These are phyloP conservation scores for Hygrophoropsis aurantiaca DNA, from an alignment of 768 basidiomycete species.

Conservation along the genomic window DNA sequence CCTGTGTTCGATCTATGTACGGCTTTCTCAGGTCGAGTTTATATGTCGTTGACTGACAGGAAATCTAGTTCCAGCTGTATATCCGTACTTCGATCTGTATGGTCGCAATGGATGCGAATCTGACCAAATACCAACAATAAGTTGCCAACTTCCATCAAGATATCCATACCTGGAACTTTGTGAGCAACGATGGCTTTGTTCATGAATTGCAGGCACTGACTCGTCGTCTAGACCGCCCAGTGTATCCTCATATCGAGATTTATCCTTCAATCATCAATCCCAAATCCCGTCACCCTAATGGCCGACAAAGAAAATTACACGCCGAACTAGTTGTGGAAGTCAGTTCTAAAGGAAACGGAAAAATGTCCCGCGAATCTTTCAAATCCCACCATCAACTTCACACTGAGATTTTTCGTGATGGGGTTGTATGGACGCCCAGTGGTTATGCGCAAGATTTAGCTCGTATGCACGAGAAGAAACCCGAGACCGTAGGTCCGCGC, in stretches of 20 bases:
- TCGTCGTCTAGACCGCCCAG: conserved; percentile 13
- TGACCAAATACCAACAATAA: no score
- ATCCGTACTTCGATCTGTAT: conserved; percentile 27
- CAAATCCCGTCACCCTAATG: conserved; percentile 1
- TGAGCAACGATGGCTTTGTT: conserved; percentile 2
- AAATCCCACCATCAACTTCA: conserved; percentile 39
- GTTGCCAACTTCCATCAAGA: neutral
- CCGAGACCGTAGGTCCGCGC: conserved; percentile 1
- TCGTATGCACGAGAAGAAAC: neutral
- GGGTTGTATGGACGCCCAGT: conserved; percentile 28
- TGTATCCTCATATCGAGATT: conserved; percentile 22
- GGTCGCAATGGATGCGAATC: neutral
- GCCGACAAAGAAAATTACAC: conserved; percentile 19
- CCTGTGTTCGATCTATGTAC: conserved; percentile 24
- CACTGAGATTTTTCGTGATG: conserved; percentile 28
- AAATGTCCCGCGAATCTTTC: conserved; percentile 6
- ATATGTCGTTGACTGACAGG: neutral
- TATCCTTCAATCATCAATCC: conserved; percentile 11
- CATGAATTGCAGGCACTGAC: neutral
- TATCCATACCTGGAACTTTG: conserved; percentile 19
- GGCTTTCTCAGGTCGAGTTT: conserved; percentile 1
- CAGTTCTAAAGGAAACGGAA: conserved; percentile 10
- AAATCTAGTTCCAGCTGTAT: conserved; percentile 20
- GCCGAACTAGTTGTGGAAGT: conserved; percentile 16
- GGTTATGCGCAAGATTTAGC: conserved; percentile 20